These are phyloP conservation scores for Globisporangium ultimum DNA, from an alignment of 352 stramenopile genomes.

Conservation along the genomic window DNA sequence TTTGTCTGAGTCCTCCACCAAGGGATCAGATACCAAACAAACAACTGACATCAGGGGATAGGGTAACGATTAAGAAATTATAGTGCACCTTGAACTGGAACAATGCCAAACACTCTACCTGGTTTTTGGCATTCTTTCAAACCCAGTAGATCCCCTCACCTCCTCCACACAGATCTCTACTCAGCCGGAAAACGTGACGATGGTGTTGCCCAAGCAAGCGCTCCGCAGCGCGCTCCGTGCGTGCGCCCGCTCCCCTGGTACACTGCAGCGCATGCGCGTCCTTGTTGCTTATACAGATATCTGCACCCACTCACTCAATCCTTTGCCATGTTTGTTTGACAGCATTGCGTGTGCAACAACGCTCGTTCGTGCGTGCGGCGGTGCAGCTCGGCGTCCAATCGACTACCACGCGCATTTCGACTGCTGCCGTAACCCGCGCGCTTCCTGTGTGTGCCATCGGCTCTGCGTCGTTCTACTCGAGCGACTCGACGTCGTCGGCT, in stretches of 20 bases:
- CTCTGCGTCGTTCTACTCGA: slow-evolving; percentile 23
- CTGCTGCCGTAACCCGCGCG: not conserved
- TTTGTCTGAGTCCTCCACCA: too few relatives aligned
- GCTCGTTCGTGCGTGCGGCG: slow-evolving; percentile 8
- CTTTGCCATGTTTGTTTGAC: not conserved
- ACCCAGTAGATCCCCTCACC: too few relatives aligned
- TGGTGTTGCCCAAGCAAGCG: not conserved
- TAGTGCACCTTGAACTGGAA: too few relatives aligned
- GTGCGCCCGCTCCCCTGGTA: not conserved
- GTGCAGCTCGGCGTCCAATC: slow-evolving; percentile 4
- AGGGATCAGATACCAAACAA: too few relatives aligned
- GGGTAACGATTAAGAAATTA: too few relatives aligned
- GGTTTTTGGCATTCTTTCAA: too few relatives aligned
- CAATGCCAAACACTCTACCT: too few relatives aligned
- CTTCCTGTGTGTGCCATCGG: slow-evolving; percentile 6
- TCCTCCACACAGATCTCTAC: too few relatives aligned
- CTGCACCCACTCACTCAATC: not conserved
- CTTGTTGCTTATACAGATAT: not conserved
- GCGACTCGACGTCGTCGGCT: slow-evolving; percentile 9
- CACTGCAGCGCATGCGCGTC: not conserved
- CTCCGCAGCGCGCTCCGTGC: not conserved
- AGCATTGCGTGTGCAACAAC: not conserved
- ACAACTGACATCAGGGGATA: too few relatives aligned
- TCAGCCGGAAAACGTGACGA: not conserved
- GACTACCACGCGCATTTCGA: not conserved